Conservation (phyloP, 208 protist species). For the Balamuthia mandrillaris region DNA sequence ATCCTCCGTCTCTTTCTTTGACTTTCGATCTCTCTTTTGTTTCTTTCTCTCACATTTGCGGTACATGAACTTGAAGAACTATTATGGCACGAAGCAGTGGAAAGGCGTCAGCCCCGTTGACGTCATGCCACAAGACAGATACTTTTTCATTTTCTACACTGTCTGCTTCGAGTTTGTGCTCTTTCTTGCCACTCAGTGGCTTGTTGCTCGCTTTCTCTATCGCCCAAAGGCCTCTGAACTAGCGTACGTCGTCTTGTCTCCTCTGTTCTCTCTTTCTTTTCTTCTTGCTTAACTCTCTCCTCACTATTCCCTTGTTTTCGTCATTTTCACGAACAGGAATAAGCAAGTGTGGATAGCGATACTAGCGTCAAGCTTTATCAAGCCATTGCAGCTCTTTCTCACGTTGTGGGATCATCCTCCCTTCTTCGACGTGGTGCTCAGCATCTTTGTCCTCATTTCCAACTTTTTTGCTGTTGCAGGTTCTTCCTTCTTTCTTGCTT, state of each 20-base stretch:
- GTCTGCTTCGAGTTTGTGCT: not conserved
- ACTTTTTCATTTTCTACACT: not conserved
- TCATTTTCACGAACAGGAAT: not conserved
- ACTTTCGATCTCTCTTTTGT: too few species aligned
- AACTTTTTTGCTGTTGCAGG: constrained; percentile 9
- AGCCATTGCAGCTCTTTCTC: constrained; percentile 25
- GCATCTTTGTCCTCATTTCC: constrained; percentile 2
- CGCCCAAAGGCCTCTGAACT: not conserved
- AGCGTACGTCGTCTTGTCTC: not conserved
- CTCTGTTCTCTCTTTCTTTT: not conserved
- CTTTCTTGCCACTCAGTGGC: not conserved
- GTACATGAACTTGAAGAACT: too few species aligned
- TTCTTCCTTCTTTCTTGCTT: too few species aligned
- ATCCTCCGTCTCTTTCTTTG: too few species aligned
- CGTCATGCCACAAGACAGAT: too few species aligned
- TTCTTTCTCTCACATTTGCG: too few species aligned
- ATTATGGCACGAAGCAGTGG: too few species aligned
- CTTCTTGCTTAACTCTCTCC: too few species aligned
- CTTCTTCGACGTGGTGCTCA: not conserved
- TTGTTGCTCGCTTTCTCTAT: not conserved
- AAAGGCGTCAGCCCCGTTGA: too few species aligned
- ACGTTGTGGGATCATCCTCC: constrained; percentile 26
- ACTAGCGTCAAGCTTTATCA: constrained; percentile 27
- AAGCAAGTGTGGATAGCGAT: constrained; percentile 35
- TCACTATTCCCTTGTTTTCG: too few species aligned